Percentiles rank a stretch among this genome's conserved stretches.
Conservation (phyloP, 1,139 yeast species). For the Zygotorulaspora mrakii region DNA sequence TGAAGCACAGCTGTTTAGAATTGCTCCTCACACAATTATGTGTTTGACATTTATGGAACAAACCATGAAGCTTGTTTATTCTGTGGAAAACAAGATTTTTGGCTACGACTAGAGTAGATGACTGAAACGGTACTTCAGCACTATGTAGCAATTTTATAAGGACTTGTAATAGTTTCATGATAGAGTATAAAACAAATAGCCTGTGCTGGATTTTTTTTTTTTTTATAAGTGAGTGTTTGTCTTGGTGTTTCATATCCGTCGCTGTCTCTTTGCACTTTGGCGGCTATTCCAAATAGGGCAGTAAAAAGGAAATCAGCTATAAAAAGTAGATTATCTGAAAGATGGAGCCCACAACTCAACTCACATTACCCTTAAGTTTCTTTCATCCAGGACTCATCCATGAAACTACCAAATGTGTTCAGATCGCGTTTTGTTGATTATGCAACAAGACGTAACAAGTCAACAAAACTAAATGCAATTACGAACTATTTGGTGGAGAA, state of each 20-base stretch:
- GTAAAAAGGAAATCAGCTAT: background rate
- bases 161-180: conserved; percentile 2
- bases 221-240: too few relatives aligned
- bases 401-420: conserved; percentile 1
- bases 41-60: conserved; percentile 95
- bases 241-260: conserved; percentile 1
- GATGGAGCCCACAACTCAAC: too few relatives aligned
- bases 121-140: background rate
- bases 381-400: background rate
- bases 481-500: conserved; percentile 1
- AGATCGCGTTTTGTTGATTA: conserved; percentile 1
- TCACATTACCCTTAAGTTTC: background rate
- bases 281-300: conserved; percentile 1
- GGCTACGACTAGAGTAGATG: conserved; percentile 5
- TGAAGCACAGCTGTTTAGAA: conserved; percentile 84
- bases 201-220: too few relatives aligned
- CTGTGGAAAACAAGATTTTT: conserved; percentile 40
- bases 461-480: conserved; percentile 3
- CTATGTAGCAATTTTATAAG: background rate
- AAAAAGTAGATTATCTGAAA: too few relatives aligned
- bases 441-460: conserved; percentile 1
- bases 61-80: conserved; percentile 62
- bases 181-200: background rate
- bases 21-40: conserved; percentile 92
- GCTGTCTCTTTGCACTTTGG: background rate